Evolutionary conservation across 345 rosid species (phyloP), one percentile per base, ranked within the genome.

Genomic region (Mercurialis annua): DNA sequence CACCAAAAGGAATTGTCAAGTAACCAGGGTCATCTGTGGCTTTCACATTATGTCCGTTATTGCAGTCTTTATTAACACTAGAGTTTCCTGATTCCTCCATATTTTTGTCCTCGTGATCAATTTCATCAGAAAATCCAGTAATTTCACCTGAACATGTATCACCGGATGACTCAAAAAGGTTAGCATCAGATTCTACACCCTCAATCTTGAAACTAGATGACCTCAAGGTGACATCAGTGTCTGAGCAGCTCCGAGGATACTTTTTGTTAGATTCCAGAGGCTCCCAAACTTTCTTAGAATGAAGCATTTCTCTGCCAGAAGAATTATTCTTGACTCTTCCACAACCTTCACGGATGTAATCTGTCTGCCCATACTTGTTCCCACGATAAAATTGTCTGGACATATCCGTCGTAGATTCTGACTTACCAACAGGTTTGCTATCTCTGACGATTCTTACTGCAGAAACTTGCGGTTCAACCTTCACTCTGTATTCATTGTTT

Each of bases 281-380:
- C 77, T 88, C 96, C 96, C 92, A 85, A 57, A 90, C 87, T 77
- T 92, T 85, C 79, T 81, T 87, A 52, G 75, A 70, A 61, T 74
- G 76, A 68, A 76, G 64, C 56, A 79, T 59, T 49, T 85, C 90
- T 74, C 79, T 78, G 72, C 53, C 68, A 49, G 81, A 72, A 62
- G 74, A 54, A 77, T 56, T 83, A 68, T 68, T 79, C 82, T 81
- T 88, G 62, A 77, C 70, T 75, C 86, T 87, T 67, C 84, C 87
- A 74, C 71, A 78, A 67, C 76, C 61, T 59, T 85, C 88, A 61
- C 81, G 87, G 10, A 49, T 31, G 68, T 69, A 81, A 43, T 86
- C 90, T 48, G 64, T 69, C 63, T 79, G 95, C 71, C 61, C 68
- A 69, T 85, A 83, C 79, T 81, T 83, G 77, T 71, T 83, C 64